phyloP scores from a whole-genome alignment of 2,329 filamentous ascomycete genomes.

The Aspergillus amoenus region DNA sequence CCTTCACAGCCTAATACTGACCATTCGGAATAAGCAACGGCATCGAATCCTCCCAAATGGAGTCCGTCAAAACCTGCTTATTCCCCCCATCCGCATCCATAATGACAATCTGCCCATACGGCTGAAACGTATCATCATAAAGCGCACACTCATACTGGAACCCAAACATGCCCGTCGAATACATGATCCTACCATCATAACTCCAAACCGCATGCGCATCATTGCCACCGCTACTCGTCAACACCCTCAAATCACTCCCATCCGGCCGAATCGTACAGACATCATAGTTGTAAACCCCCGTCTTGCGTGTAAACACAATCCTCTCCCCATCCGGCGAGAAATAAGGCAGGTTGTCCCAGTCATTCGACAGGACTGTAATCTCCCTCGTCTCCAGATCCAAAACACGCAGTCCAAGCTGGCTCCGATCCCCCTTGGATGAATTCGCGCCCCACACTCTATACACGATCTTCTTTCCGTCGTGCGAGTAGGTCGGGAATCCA shows the following conservation, averaged over 20 bases:
- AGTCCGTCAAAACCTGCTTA: slow-evolving; percentile 28
- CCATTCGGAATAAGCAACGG: slow-evolving; percentile 17
- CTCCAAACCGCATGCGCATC: slow-evolving; percentile 49
- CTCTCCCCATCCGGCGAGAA: slow-evolving; percentile 41
- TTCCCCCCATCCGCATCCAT: slow-evolving; percentile 45
- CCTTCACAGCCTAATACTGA: not conserved
- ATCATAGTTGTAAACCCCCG: slow-evolving; percentile 37
- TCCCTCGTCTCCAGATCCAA: slow-evolving; percentile 25
- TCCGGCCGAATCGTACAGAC: slow-evolving; percentile 45
- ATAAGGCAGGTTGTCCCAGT: slow-evolving; percentile 42
- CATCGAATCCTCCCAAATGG: slow-evolving; percentile 35
- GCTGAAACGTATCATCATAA: slow-evolving; percentile 48
- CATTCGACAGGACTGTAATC: slow-evolving; percentile 34
- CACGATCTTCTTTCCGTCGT: slow-evolving; percentile 37
- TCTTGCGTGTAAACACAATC: slow-evolving; percentile 42
- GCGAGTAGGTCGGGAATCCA: slow-evolving; percentile 43
- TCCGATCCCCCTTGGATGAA: slow-evolving; percentile 9
- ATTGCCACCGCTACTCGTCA: slow-evolving; percentile 40
- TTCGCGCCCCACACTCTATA: slow-evolving; percentile 35
- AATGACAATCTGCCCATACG: slow-evolving; percentile 46
- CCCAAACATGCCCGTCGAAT: slow-evolving; percentile 44
- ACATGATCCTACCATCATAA: slow-evolving; percentile 44
- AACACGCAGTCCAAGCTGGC: slow-evolving; percentile 34
- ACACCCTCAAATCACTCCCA: slow-evolving; percentile 35
- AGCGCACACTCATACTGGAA: slow-evolving; percentile 44